Evolutionary conservation across 2,329 filamentous ascomycete species (phyloP), one percentile per base, ranked within the genome.

Genomic region (Aspergillus phoenicis): DNA sequence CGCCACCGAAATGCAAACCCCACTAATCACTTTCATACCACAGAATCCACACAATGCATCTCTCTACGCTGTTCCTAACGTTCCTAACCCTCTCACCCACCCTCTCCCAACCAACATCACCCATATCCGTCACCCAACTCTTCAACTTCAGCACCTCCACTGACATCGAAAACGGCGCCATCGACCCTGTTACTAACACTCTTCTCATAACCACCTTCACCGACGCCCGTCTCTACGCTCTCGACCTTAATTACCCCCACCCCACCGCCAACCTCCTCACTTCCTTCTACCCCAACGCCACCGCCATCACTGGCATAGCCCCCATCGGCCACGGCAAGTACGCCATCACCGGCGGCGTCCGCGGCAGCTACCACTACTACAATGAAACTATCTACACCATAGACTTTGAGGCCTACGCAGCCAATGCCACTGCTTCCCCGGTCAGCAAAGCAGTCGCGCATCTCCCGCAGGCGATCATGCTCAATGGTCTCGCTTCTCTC

Each of bases 401-500:
- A 38, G 66, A 69, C 38, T 58, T 68, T 17, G 45, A 22, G 39
- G 5, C 26, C 30, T 20, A 10, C 41, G 10, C 17, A 10, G 43
- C 17, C 6, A 26, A 41, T 8, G 8, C 20, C n/a, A 38, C 52
- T 45, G n/a, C 61, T 13, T 41, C 43, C 0, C 52, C 63, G 11
- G 33, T 13, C 33, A 36, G 5, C 5, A 20, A 45, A 7, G 57
- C 53, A 10, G 52, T 63, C 2, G 54, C 64, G 5, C 39, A 15
- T 11, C 57, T 68, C 15, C 64, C 63, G 0, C 45, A 62, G 24
- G 65, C 67, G 2, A 53, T 62, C 13, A 61, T 66, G 53, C 57
- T 69, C 5, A 70, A 70, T 22, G 65, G 65, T 8, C 52, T 69
- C 22, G 56, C 66, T 8, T 55, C 62, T 7, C 26, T 69, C 13